Percentiles rank a stretch among this genome's conserved stretches.
These are phyloP conservation scores for Daldinia concentrica DNA, from an alignment of 495 filamentous ascomycete genomes.

Conservation along the genomic window DNA sequence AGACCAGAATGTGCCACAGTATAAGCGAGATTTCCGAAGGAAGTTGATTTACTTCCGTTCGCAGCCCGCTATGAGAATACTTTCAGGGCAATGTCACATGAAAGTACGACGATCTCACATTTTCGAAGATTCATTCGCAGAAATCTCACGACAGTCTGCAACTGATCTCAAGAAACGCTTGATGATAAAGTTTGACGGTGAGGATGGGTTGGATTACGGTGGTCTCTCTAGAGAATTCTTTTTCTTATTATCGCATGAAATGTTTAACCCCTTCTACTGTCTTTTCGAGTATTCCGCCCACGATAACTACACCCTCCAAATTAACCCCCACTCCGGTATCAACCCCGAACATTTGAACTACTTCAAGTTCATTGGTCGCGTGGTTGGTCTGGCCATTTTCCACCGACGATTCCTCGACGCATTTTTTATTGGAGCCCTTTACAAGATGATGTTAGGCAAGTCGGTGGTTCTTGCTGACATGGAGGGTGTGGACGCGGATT, in stretches of 20 bases:
- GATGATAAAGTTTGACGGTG: slow-evolving; percentile 99
- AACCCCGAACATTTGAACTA: slow-evolving; percentile 99
- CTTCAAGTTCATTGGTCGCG: slow-evolving; percentile 99
- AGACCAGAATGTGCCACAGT: slow-evolving; percentile 98
- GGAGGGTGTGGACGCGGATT: slow-evolving; percentile 98
- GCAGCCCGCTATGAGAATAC: slow-evolving; percentile 92
- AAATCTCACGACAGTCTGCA: slow-evolving; percentile 97
- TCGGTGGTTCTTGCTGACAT: slow-evolving; percentile 92
- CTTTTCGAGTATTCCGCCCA: slow-evolving; percentile 99
- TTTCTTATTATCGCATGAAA: slow-evolving; percentile 99
- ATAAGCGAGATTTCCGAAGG: slow-evolving; percentile 97
- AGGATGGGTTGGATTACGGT: slow-evolving; percentile 97
- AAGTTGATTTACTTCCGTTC: slow-evolving; percentile 99
- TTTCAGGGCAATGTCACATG: slow-evolving; percentile 96
- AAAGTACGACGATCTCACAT: slow-evolving; percentile 97
- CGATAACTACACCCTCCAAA: slow-evolving; percentile 99
- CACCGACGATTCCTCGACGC: slow-evolving; percentile 97
- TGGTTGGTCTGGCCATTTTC: slow-evolving; percentile 98
- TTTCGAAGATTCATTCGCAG: slow-evolving; percentile 97
- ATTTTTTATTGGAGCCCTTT: slow-evolving; percentile 99
- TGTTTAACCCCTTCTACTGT: slow-evolving; percentile 99
- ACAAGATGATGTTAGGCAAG: slow-evolving; percentile 99
- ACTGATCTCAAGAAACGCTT: slow-evolving; percentile 95
- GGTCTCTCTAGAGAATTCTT: slow-evolving; percentile 99
- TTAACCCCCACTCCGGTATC: slow-evolving; percentile 99